phyloP scores from a whole-genome alignment of 208 protist genomes.

The Angomonas desouzai region DNA sequence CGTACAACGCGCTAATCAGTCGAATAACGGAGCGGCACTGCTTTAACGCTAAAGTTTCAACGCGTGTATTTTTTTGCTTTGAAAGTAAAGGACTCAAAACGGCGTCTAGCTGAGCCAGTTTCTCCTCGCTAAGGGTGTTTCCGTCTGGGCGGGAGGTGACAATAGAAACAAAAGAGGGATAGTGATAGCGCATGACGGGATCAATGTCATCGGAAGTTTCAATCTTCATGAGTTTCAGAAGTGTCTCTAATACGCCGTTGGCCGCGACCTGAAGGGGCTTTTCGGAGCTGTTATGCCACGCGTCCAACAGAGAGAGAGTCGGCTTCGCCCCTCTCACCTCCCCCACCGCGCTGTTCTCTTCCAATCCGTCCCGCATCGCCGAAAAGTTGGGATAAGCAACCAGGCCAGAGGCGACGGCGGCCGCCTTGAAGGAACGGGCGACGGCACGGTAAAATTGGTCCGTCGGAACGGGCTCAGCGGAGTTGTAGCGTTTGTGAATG shows the following conservation, averaged over 20 bases:
- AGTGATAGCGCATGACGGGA: conserved; percentile 3
- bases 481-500: conserved; percentile 20
- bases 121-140: conserved; percentile 60
- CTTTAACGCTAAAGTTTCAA: conserved; percentile 41
- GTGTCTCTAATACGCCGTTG: conserved; percentile 42
- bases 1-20: conserved; percentile 80
- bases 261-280: conserved; percentile 49
- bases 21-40: conserved; percentile 58
- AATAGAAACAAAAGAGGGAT: conserved; percentile 20
- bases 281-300: conserved; percentile 44
- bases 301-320: conserved; percentile 33
- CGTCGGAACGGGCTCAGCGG: not conserved
- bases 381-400: conserved; percentile 59
- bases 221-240: conserved; percentile 23
- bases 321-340: conserved; percentile 62
- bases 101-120: conserved; percentile 35
- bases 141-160: conserved; percentile 15
- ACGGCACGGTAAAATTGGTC: conserved; percentile 21
- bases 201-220: not conserved
- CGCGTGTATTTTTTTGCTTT: conserved; percentile 17
- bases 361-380: conserved; percentile 62
- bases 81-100: not conserved
- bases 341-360: conserved; percentile 24
- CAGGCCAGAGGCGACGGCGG: conserved; percentile 30
- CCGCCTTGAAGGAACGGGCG: conserved; percentile 17